A percentile compares a stretch with the other conserved stretches of the same genome.
These are phyloP conservation scores for Phaeosphaeriaceae sp. DNA, from an alignment of 2,329 filamentous ascomycete species.

Conservation along the genomic window DNA sequence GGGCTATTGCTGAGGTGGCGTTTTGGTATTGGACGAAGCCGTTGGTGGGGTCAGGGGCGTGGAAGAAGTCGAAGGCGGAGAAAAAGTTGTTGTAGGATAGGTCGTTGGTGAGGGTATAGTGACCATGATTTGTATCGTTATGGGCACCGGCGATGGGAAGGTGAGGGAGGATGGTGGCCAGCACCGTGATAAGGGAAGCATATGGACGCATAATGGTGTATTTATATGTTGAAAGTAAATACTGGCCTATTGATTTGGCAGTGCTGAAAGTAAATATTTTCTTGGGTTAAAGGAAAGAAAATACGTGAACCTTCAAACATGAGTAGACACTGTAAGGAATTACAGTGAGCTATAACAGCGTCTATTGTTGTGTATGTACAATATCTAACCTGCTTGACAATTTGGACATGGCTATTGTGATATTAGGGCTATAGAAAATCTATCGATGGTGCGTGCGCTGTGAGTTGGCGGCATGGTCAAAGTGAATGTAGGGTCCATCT, in stretches of 20 bases:
- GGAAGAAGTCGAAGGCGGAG: slow-evolving; percentile 39
- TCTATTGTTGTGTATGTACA: background rate
- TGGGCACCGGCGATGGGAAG: slow-evolving; percentile 10
- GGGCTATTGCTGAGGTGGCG: slow-evolving; percentile 14
- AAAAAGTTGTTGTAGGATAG: slow-evolving; percentile 43
- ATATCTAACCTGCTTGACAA: background rate
- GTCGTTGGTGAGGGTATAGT: slow-evolving; percentile 35
- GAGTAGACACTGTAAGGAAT: no score
- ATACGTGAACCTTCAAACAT: no score
- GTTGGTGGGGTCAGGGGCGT: slow-evolving; percentile 33
- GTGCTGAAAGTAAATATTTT: no score
- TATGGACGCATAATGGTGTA: slow-evolving; percentile 4
- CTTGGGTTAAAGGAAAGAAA: no score
- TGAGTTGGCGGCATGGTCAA: no score
- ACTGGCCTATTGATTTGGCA: no score
- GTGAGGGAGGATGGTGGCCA: slow-evolving; percentile 12
- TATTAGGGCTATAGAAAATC: no score
- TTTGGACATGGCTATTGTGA: background rate
- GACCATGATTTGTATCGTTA: background rate
- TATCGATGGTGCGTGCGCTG: no score
- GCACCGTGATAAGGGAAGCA: slow-evolving; percentile 6
- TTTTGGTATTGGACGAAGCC: slow-evolving; percentile 42
- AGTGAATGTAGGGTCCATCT: no score
- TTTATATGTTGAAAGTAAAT: background rate
- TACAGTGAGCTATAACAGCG: background rate